Evolutionary conservation across 345 rosid genomes (phyloP).

Genomic region (Gossypium longicalyx): DNA sequence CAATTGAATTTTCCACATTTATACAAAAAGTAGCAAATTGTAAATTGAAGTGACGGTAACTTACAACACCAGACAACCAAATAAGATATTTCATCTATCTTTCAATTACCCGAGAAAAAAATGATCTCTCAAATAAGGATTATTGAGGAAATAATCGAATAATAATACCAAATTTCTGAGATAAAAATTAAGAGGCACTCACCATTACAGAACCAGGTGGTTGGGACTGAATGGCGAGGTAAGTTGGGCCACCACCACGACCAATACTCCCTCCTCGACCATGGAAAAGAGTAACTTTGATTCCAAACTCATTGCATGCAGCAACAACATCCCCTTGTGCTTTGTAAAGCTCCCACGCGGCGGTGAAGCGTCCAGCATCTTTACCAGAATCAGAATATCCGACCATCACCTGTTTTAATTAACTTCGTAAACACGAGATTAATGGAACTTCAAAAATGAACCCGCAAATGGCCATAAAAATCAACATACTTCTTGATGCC

Average conservation of each 20-base stretch:
- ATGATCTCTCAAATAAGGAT: neutral
- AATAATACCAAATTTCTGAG: neutral
- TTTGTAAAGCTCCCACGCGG: conserved; percentile 98
- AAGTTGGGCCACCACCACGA: conserved; percentile 98
- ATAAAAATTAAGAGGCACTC: conserved; percentile 21
- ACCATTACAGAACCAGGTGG: conserved; percentile 99
- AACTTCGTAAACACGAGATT: conserved; percentile 12
- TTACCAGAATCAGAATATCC: conserved; percentile 99
- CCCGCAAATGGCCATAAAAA: neutral
- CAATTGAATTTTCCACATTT: neutral
- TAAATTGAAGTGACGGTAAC: neutral
- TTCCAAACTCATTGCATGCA: conserved; percentile 82
- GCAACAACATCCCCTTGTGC: conserved; percentile 98
- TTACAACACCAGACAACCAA: neutral
- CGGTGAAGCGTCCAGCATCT: conserved; percentile 98
- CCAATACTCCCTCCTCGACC: conserved; percentile 99
- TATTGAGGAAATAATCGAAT: neutral
- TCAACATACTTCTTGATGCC: conserved; percentile 81
- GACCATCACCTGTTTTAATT: conserved; percentile 76
- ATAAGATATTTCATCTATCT: neutral
- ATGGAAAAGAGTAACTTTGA: conserved; percentile 89
- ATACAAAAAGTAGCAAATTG: neutral
- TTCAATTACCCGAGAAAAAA: neutral
- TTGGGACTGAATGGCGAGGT: conserved; percentile 95
- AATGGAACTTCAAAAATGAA: neutral